Base-by-base conservation (phyloP, 2,329 filamentous ascomycete species). In the Botryotinia narcissicola region DNA sequence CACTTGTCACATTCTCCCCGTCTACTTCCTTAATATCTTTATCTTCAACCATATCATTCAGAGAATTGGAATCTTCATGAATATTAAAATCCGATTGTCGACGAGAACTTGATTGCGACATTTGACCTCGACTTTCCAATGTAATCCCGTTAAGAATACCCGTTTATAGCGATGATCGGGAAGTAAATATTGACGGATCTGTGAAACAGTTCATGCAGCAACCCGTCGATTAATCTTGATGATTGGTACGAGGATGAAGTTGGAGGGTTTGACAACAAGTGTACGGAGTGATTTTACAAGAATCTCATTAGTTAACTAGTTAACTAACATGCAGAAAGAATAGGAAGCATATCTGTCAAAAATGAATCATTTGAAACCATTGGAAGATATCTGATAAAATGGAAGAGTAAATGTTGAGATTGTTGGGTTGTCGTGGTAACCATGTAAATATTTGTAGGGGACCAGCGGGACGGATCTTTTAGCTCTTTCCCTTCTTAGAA, bases 31-130 rank as follows among this genome's bases (percentile, higher is more conserved):
- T 29, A 68, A 73, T 22, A 46, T 48, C 37, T 32, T 42, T 69
- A 44, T 59, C 40, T 40, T 60, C 62, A 44, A 29, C 40, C 46
- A 57, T 68, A 40, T 80, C 74, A 32, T 76, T 77, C 59, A 80
- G 67, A 67, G 77, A 78, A 25, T 78, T 80, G 22, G 73, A 70
- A 70, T 80, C 80, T 44, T 80, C 78, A 71, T 80, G 79, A 60
- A 81, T 80, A 60, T 76, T 74, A 73, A 80, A 80, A 48, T 78
- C 75, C 42, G 75, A 64, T 29, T 67, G 74, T 51, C 62, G 71
- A 48, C 48, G 48, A 54, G 76, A 73, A 59, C 74, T 74, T 37
- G 76, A 69, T 73, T 77, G 79, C 54, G 74, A 66, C 77, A 79
- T 80, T 67, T 72, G 51, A 57, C 29, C 48, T 68, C 40, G 62